Percentiles rank a stretch among this genome's conserved stretches.
phyloP scores from a whole-genome alignment of 768 basidiomycete species.

The Naganishia vishniacii region DNA sequence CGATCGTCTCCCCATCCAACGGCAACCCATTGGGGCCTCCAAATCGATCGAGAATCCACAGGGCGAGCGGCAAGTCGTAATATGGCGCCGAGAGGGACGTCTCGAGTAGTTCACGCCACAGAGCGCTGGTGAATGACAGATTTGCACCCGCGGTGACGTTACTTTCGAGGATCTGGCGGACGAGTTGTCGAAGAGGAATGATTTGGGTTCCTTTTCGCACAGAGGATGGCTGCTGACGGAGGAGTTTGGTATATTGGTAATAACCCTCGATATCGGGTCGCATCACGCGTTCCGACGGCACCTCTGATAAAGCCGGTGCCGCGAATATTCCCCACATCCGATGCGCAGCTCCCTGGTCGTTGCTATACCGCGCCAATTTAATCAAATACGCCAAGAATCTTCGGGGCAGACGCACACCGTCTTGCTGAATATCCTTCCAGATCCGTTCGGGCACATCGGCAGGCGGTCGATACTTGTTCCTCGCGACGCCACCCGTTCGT shows the following conservation, averaged over 20 bases:
- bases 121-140: neutral
- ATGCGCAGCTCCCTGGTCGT: neutral
- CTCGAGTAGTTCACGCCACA: neutral
- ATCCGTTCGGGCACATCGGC: neutral
- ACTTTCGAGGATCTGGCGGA: neutral
- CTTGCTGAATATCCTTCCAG: conserved; percentile 1
- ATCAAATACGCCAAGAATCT: conserved; percentile 4
- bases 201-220: neutral
- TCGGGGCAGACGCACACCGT: neutral
- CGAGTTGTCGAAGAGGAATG: neutral
- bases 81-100: neutral
- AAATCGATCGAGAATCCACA: conserved; percentile 1
- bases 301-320: neutral
- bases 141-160: neutral
- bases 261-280: conserved; percentile 12
- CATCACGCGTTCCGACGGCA: too few species aligned
- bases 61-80: conserved; percentile 8
- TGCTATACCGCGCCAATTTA: neutral
- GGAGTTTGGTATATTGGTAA: neutral
- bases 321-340: conserved; percentile 7
- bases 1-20: neutral
- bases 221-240: neutral
- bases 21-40: neutral
- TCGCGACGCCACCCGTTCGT: neutral
- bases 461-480: neutral